A percentile compares a stretch with the other conserved stretches of the same genome.
These are phyloP conservation scores for Penicillium sp. DNA, from an alignment of 2,329 filamentous ascomycete species.

Conservation along the genomic window DNA sequence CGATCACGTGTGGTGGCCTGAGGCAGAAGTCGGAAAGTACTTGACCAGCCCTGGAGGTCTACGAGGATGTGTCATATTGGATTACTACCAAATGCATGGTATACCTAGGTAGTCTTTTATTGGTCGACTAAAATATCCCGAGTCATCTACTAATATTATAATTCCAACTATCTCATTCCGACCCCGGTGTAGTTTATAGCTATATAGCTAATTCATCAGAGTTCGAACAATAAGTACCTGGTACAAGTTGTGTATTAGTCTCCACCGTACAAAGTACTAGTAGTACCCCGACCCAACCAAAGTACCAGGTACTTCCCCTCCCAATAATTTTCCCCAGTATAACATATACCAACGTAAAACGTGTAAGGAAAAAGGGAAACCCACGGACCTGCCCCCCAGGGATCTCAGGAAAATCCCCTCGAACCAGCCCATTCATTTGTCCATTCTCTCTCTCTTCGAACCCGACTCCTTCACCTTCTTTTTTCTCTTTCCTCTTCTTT, in stretches of 20 bases:
- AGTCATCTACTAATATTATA: not conserved
- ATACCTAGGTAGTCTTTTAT: not conserved
- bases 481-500: not conserved
- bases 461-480: conserved; percentile 3
- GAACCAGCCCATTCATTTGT: conserved; percentile 4
- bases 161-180: conserved; percentile 3
- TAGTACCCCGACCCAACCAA: not conserved
- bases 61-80: not conserved
- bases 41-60: too few species aligned
- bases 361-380: conserved; percentile 2
- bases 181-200: not conserved
- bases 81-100: not conserved
- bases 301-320: conserved; percentile 5
- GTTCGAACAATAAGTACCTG: not conserved
- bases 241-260: not conserved
- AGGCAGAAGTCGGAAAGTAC: not conserved
- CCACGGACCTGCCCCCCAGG: conserved; percentile 6
- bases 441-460: conserved; percentile 6
- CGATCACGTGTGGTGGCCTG: conserved; percentile 26
- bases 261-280: not conserved
- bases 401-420: conserved; percentile 5
- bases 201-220: not conserved
- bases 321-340: not conserved
- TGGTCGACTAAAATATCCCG: not conserved
- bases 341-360: conserved; percentile 1